phyloP scores from a whole-genome alignment of 1,139 yeast species.

The Candida tetrigidarum region DNA sequence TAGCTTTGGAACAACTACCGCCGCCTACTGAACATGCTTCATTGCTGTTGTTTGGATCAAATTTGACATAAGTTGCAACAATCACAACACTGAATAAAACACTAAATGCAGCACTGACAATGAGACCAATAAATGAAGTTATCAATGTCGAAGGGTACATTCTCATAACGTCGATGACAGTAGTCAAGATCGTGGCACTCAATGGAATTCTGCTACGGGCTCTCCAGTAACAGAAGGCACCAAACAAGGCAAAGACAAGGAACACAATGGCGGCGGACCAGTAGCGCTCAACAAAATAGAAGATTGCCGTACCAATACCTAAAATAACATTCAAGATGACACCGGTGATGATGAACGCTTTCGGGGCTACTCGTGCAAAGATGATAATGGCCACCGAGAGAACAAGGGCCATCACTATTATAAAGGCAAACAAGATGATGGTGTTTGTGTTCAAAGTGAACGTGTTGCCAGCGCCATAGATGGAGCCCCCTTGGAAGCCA shows the following conservation, averaged over 20 bases:
- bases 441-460: slow-evolving; percentile 78
- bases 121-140: slow-evolving; percentile 65
- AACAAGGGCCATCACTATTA: slow-evolving; percentile 63
- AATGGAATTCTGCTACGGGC: slow-evolving; percentile 71
- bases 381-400: slow-evolving; percentile 59
- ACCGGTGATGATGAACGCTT: slow-evolving; percentile 70
- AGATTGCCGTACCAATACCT: slow-evolving; percentile 78
- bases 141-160: slow-evolving; percentile 69
- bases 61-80: slow-evolving; percentile 78
- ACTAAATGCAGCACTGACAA: slow-evolving; percentile 67
- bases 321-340: slow-evolving; percentile 67
- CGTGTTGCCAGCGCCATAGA: slow-evolving; percentile 55
- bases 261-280: slow-evolving; percentile 84
- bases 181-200: slow-evolving; percentile 73
- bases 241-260: slow-evolving; percentile 61
- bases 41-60: slow-evolving; percentile 45
- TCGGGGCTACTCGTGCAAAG: slow-evolving; percentile 68
- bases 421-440: slow-evolving; percentile 69
- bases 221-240: slow-evolving; percentile 76
- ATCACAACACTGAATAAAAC: slow-evolving; percentile 68
- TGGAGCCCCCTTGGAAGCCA: slow-evolving; percentile 64
- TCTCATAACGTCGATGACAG: slow-evolving; percentile 77
- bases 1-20: slow-evolving; percentile 69
- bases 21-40: slow-evolving; percentile 52
- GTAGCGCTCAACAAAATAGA: slow-evolving; percentile 64